Evolutionary conservation across 176 grass and related monocot genomes (phyloP).

Genomic region (Zizania latifolia): DNA sequence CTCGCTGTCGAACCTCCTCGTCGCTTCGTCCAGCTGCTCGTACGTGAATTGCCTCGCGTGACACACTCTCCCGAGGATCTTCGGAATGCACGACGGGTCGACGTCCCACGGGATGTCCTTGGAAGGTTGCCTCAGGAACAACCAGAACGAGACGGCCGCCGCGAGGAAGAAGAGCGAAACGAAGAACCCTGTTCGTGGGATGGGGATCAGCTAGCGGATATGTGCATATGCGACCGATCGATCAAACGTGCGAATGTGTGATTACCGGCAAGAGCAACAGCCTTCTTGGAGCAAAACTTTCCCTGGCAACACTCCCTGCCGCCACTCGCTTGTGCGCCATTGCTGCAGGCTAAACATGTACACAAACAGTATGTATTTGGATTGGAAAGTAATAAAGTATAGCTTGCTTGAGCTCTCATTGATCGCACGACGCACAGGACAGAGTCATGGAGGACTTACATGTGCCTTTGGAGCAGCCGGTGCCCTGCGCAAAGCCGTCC

Average conservation of each 20-base stretch:
- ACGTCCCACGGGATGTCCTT: slow-evolving; percentile 50
- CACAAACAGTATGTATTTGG: not conserved
- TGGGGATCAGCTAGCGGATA: not conserved
- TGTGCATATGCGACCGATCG: not conserved
- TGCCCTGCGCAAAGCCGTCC: slow-evolving; percentile 63
- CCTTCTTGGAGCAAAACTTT: slow-evolving; percentile 64
- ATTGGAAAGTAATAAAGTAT: not conserved
- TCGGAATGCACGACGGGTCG: slow-evolving; percentile 76
- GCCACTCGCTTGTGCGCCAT: slow-evolving; percentile 16
- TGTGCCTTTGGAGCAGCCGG: slow-evolving; percentile 52
- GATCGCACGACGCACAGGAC: not conserved
- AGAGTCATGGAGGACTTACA: slow-evolving; percentile 1
- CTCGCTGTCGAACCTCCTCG: slow-evolving; percentile 48
- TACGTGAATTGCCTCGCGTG: slow-evolving; percentile 71
- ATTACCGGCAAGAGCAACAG: slow-evolving; percentile 58
- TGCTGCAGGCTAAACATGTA: slow-evolving; percentile 44
- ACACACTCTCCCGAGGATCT: slow-evolving; percentile 61
- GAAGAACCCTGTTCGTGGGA: slow-evolving; percentile 43
- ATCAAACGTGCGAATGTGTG: not conserved
- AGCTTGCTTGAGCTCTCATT: not conserved
- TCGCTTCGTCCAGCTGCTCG: slow-evolving; percentile 80
- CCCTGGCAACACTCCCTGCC: slow-evolving; percentile 47
- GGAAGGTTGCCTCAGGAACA: slow-evolving; percentile 66
- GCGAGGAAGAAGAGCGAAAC: slow-evolving; percentile 64
- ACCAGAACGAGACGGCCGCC: slow-evolving; percentile 50